A percentile compares a stretch with the other conserved stretches of the same genome.
These are phyloP conservation scores for Hondaea fermentalgiana DNA, from an alignment of 108 stramenopile genomes.

Conservation along the genomic window DNA sequence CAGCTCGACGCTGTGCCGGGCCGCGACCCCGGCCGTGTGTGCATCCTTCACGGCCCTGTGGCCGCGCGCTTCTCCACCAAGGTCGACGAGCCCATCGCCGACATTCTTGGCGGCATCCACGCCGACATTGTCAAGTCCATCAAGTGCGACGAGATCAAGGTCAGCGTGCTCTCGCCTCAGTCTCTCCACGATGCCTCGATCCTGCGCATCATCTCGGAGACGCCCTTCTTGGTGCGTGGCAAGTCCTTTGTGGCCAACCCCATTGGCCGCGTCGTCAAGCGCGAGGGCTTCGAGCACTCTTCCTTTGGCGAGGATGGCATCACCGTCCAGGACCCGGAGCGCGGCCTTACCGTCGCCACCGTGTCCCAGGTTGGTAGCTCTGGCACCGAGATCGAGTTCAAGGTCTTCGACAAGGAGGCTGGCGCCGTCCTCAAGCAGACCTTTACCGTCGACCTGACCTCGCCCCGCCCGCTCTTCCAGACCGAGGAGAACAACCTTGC, in stretches of 20 bases:
- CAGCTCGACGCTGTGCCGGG: conserved; percentile 19
- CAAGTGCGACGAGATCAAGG: background rate
- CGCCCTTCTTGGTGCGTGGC: background rate
- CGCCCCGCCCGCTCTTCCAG: background rate
- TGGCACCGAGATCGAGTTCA: background rate
- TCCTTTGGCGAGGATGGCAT: background rate
- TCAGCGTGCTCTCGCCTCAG: background rate
- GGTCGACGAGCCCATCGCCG: conserved; percentile 13
- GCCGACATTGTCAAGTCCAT: background rate
- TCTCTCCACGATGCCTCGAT: background rate
- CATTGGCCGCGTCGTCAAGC: background rate
- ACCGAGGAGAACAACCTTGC: background rate
- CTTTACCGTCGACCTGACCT: background rate
- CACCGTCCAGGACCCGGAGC: background rate
- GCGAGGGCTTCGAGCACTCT: background rate
- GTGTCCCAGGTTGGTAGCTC: background rate
- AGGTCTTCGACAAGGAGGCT: conserved; percentile 1
- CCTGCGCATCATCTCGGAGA: background rate
- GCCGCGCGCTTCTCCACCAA: background rate
- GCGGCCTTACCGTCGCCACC: background rate
- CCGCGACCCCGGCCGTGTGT: conserved; percentile 18
- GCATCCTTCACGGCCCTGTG: conserved; percentile 24
- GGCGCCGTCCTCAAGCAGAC: conserved; percentile 16
- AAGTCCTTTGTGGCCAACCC: background rate
- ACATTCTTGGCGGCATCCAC: conserved; percentile 12